Evolutionary conservation across 176 grass and related monocot species (phyloP).

Genomic region (Carex cristatella): DNA sequence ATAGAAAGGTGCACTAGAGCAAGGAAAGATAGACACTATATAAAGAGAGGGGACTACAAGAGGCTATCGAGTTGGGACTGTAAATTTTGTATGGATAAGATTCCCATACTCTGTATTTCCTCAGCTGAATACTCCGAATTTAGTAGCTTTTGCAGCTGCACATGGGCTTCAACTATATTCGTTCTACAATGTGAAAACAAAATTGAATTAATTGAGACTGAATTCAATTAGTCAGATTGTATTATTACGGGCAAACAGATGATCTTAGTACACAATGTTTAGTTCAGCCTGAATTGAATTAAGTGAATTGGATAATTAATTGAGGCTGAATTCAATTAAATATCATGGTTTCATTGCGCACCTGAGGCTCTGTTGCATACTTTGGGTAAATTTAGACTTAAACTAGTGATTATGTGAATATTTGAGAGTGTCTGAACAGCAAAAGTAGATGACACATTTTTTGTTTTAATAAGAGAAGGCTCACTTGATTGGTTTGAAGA

Average conservation of each 20-base stretch:
- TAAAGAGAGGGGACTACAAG: conserved; percentile 31
- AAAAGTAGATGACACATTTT: not conserved
- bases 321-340: not conserved
- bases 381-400: not conserved
- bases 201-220: too few relatives aligned
- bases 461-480: not conserved
- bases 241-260: not conserved
- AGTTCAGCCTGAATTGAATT: not conserved
- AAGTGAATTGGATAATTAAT: not conserved
- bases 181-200: conserved; percentile 35
- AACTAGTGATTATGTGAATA: not conserved
- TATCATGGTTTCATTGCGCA: not conserved
- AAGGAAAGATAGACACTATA: not conserved
- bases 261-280: not conserved
- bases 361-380: not conserved
- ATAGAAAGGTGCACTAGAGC: not conserved
- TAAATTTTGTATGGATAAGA: conserved; percentile 52
- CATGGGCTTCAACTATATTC: conserved; percentile 88
- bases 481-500: conserved; percentile 99
- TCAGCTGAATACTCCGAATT: conserved; percentile 77
- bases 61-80: conserved; percentile 74
- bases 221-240: not conserved
- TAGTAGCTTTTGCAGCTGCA: conserved; percentile 70
- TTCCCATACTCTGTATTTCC: conserved; percentile 61
- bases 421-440: not conserved